Evolutionary conservation across 2,329 filamentous ascomycete species (phyloP).

Genomic region (Davidsoniella neocaledoniae): DNA sequence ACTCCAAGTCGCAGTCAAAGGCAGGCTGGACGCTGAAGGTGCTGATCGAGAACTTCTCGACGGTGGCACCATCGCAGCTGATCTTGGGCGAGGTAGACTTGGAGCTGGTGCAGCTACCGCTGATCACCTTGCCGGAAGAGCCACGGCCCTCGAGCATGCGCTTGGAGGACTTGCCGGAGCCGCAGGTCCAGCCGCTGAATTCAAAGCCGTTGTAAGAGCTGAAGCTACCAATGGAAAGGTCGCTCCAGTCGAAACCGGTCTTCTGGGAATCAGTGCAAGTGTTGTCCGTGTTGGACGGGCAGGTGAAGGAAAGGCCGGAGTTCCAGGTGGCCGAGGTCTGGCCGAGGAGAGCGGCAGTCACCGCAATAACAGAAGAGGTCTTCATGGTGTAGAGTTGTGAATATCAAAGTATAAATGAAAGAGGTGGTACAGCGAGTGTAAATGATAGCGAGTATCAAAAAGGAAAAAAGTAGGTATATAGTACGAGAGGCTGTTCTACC

Average conservation of each 20-base stretch:
- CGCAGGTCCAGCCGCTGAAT: slow-evolving; percentile 59
- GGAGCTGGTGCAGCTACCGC: slow-evolving; percentile 32
- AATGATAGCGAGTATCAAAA: slow-evolving; percentile 18
- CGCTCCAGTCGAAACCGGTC: slow-evolving; percentile 54
- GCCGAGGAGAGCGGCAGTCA: slow-evolving; percentile 33
- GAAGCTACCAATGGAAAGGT: slow-evolving; percentile 45
- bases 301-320: slow-evolving; percentile 35
- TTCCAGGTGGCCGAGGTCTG: slow-evolving; percentile 30
- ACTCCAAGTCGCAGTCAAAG: slow-evolving; percentile 63
- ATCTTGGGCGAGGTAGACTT: slow-evolving; percentile 39
- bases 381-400: slow-evolving; percentile 27
- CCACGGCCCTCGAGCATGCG: slow-evolving; percentile 28
- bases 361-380: slow-evolving; percentile 28
- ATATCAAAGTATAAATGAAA: slow-evolving; percentile 15
- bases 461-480: slow-evolving; percentile 10
- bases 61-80: slow-evolving; percentile 28
- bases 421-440: slow-evolving; percentile 19
- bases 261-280: slow-evolving; percentile 55
- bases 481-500: slow-evolving; percentile 6
- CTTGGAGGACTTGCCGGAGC: slow-evolving; percentile 22
- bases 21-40: slow-evolving; percentile 57
- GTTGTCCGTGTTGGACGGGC: slow-evolving; percentile 59
- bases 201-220: slow-evolving; percentile 52
- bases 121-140: slow-evolving; percentile 39
- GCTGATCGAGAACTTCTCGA: slow-evolving; percentile 55